A percentile compares a stretch with the other conserved stretches of the same genome.
These are phyloP conservation scores for Melampsora americana DNA, from an alignment of 1,284 basidiomycete species.

Conservation along the genomic window DNA sequence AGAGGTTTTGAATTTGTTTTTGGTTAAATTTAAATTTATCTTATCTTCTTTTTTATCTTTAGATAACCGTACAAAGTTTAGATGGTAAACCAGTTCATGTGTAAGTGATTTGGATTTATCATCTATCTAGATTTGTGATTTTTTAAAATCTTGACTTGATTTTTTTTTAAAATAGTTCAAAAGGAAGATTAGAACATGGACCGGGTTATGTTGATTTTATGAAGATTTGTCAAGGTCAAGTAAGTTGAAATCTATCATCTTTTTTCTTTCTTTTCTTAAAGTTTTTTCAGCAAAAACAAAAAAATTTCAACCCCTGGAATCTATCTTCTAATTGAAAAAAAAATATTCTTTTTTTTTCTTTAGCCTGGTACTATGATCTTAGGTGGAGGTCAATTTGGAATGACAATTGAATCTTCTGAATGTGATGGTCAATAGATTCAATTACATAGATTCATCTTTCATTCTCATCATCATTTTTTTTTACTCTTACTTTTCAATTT, in stretches of 20 bases:
- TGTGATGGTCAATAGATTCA: neutral
- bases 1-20: neutral
- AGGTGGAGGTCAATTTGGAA: neutral
- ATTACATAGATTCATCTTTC: neutral
- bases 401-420: neutral
- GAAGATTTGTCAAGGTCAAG: neutral
- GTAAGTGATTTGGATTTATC: neutral
- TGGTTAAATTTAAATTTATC: neutral
- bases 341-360: neutral
- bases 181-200: conserved; percentile 4
- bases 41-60: neutral
- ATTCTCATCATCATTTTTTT: neutral
- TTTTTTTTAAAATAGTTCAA: neutral
- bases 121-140: neutral
- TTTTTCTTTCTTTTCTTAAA: neutral
- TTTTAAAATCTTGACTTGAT: neutral
- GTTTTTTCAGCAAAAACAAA: too few species aligned
- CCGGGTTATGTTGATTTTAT: neutral
- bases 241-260: neutral
- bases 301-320: too few species aligned
- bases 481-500: neutral
- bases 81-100: neutral
- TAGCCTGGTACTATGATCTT: neutral
- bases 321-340: too few species aligned
- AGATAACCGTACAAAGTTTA: neutral